Evolutionary conservation across 2,329 filamentous ascomycete genomes (phyloP).

Genomic region (Neonectria faginata): DNA sequence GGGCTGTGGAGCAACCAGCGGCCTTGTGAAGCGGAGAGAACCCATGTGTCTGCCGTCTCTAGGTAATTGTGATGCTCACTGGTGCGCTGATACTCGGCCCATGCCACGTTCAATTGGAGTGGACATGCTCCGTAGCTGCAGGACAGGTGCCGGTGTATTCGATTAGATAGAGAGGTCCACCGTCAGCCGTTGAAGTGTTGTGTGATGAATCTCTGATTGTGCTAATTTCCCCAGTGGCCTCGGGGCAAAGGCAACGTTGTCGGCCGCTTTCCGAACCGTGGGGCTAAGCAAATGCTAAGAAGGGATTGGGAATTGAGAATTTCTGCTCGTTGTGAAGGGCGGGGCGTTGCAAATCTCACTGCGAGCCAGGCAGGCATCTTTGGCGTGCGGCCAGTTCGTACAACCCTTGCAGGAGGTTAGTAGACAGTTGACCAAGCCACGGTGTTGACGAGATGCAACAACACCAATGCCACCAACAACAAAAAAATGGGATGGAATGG

Average conservation of each 20-base stretch:
- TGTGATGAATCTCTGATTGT: neutral
- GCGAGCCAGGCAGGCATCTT: neutral
- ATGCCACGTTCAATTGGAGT: neutral
- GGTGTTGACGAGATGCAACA: neutral
- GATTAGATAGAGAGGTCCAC: neutral
- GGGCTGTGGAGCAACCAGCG: neutral
- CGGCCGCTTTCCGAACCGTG: neutral
- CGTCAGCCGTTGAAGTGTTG: neutral
- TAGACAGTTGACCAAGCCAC: neutral
- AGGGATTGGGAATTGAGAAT: neutral
- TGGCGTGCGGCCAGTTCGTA: too few relatives aligned
- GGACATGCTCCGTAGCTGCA: neutral
- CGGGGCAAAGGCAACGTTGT: neutral
- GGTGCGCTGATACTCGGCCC: neutral
- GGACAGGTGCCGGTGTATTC: neutral
- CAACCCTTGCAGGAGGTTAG: neutral
- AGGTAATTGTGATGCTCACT: neutral
- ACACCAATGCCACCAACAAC: neutral
- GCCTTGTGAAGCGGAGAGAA: conserved; percentile 3
- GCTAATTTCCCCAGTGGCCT: neutral
- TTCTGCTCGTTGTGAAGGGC: neutral
- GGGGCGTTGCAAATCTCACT: neutral
- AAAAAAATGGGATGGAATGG: neutral
- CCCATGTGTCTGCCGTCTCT: neutral
- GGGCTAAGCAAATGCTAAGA: neutral